Conservation (phyloP, 805 yeast species). For the Yarrowia bubula region DNA sequence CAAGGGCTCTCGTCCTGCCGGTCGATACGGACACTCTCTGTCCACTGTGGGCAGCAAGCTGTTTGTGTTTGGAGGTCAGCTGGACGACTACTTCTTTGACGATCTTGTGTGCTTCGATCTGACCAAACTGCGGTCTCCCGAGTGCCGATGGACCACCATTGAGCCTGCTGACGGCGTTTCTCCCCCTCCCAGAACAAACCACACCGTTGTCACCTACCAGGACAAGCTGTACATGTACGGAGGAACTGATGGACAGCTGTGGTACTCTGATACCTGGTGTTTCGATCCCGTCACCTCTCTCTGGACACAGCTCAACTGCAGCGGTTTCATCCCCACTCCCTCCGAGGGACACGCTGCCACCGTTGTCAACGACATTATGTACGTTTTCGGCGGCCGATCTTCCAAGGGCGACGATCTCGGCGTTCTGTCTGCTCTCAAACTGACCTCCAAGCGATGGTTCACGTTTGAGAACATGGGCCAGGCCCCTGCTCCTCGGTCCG, state of each 20-base stretch:
- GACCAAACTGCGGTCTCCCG: conserved; percentile 77
- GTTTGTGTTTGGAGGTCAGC: conserved; percentile 92
- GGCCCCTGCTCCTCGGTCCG: conserved; percentile 82
- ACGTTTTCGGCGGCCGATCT: conserved; percentile 87
- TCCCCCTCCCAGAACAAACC: conserved; percentile 88
- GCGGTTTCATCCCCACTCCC: conserved; percentile 79
- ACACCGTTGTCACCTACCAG: conserved; percentile 78
- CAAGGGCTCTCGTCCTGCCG: conserved; percentile 73
- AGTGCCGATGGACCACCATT: conserved; percentile 79
- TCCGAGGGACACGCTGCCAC: conserved; percentile 90
- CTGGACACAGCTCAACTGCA: conserved; percentile 70
- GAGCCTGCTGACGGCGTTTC: conserved; percentile 49
- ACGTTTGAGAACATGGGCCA: conserved; percentile 53
- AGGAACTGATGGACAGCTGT: conserved; percentile 74
- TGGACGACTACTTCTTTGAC: conserved; percentile 75
- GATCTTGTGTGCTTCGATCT: conserved; percentile 86
- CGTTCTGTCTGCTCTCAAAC: conserved; percentile 70
- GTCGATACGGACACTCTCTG: conserved; percentile 92
- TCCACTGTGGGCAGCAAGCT: conserved; percentile 65
- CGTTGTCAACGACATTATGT: conserved; percentile 71
- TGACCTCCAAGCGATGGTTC: conserved; percentile 71
- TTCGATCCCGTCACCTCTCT: conserved; percentile 65
- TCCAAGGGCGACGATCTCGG: conserved; percentile 64
- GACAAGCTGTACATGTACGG: conserved; percentile 85
- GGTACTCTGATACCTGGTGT: conserved; percentile 74